These are phyloP conservation scores for Kitagawia praeruptora DNA, from an alignment of 129 eudicot genomes.

Conservation along the genomic window DNA sequence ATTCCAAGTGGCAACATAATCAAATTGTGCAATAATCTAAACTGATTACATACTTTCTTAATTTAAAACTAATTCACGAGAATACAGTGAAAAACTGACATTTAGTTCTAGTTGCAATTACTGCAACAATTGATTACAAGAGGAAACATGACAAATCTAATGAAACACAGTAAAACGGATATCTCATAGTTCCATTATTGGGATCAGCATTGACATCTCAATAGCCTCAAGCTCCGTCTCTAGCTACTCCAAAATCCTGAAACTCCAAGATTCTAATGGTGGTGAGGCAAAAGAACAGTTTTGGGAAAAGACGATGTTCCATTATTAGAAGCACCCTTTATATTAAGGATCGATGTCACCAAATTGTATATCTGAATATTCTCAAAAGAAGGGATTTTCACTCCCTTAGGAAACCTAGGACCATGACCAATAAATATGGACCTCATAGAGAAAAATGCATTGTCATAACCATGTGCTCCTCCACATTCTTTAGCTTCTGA, in stretches of 20 bases:
- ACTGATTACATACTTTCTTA: neutral
- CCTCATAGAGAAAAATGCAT: slow-evolving; percentile 11
- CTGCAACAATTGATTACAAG: neutral
- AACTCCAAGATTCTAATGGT: neutral
- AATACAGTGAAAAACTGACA: no score
- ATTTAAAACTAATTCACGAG: neutral
- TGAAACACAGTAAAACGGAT: neutral
- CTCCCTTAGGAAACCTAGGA: slow-evolving; percentile 8
- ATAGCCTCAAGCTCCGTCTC: neutral
- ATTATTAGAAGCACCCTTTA: slow-evolving; percentile 5
- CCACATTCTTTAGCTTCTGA: neutral
- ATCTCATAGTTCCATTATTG: neutral
- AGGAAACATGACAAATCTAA: neutral
- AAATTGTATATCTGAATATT: slow-evolving; percentile 9
- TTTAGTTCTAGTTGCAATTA: neutral
- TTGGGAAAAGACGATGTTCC: neutral
- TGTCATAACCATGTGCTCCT: slow-evolving; percentile 11
- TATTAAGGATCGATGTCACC: slow-evolving; percentile 3
- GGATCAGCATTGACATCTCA: neutral
- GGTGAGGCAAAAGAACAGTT: neutral
- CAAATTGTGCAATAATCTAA: neutral
- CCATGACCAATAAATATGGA: slow-evolving; percentile 8
- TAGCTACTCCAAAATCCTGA: neutral
- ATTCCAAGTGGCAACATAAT: no score
- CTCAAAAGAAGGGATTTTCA: slow-evolving; percentile 6